These are phyloP conservation scores for Phytomonas serpens DNA, from an alignment of 208 protist genomes.

Conservation along the genomic window DNA sequence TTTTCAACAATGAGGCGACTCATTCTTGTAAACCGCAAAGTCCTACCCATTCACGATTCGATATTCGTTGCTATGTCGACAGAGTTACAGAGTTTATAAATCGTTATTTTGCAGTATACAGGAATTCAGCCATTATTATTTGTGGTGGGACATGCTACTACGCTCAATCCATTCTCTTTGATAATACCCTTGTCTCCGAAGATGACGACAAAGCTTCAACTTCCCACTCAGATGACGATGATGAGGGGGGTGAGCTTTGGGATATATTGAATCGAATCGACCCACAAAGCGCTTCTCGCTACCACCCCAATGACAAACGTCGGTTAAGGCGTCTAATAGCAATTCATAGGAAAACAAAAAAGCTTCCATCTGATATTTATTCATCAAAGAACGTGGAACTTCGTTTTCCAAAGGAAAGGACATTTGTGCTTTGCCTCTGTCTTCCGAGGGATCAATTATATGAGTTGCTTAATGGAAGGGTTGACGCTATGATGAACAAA, in stretches of 20 bases:
- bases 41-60: neutral
- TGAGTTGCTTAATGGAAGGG: slow-evolving; percentile 37
- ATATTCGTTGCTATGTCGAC: slow-evolving; percentile 21
- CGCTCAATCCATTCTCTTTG: slow-evolving; percentile 57
- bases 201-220: neutral
- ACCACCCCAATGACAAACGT: slow-evolving; percentile 81
- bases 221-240: slow-evolving; percentile 6
- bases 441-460: slow-evolving; percentile 33
- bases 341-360: slow-evolving; percentile 47
- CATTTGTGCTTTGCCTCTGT: slow-evolving; percentile 67
- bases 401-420: slow-evolving; percentile 21
- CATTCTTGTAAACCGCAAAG: neutral
- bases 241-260: slow-evolving; percentile 25
- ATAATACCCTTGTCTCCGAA: slow-evolving; percentile 32
- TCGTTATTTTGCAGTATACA: slow-evolving; percentile 27
- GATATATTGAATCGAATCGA: slow-evolving; percentile 56
- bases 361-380: slow-evolving; percentile 48
- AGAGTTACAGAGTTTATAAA: slow-evolving; percentile 44
- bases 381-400: slow-evolving; percentile 15
- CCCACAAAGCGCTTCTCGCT: slow-evolving; percentile 40
- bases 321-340: slow-evolving; percentile 70
- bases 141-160: slow-evolving; percentile 84
- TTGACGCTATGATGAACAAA: slow-evolving; percentile 68
- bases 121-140: slow-evolving; percentile 46
- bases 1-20: slow-evolving; percentile 13